These are phyloP conservation scores for Ophiocordyceps unilateralis DNA, from an alignment of 2,329 filamentous ascomycete genomes.

Conservation along the genomic window DNA sequence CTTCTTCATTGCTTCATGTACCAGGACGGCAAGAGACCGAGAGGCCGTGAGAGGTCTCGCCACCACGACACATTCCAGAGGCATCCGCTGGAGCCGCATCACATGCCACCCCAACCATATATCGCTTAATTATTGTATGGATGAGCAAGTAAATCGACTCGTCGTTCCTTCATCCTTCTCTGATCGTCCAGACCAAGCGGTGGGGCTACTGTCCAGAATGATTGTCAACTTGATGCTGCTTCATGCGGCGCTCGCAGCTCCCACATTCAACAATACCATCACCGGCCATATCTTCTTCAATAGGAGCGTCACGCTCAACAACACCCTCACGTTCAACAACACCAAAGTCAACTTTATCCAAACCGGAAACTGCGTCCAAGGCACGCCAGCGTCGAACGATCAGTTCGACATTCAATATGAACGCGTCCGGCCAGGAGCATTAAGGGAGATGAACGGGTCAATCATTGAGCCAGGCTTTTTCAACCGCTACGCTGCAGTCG, in stretches of 20 bases:
- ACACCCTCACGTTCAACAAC: not conserved
- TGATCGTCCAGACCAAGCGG: not conserved
- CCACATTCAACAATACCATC: not conserved
- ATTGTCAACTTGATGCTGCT: not conserved
- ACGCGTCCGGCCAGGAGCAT: not conserved
- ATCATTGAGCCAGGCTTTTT: constrained; percentile 3
- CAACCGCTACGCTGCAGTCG: not conserved
- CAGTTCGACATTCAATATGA: constrained; percentile 2
- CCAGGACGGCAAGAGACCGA: not conserved
- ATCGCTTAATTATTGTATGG: not conserved
- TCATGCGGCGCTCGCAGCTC: not conserved
- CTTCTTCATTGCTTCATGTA: not conserved
- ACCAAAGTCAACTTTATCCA: not conserved
- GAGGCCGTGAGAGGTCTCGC: not conserved
- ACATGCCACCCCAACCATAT: not conserved
- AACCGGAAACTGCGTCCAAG: not conserved
- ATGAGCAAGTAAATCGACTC: not conserved
- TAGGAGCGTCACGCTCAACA: not conserved
- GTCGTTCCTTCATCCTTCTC: not conserved
- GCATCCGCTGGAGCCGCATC: not conserved
- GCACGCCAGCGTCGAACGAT: not conserved
- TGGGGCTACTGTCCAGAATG: not conserved
- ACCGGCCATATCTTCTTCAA: not conserved
- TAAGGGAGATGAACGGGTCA: not conserved
- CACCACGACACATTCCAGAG: not conserved